Conservation (phyloP, 805 yeast species). For the Kodamaea jinghongensis region DNA sequence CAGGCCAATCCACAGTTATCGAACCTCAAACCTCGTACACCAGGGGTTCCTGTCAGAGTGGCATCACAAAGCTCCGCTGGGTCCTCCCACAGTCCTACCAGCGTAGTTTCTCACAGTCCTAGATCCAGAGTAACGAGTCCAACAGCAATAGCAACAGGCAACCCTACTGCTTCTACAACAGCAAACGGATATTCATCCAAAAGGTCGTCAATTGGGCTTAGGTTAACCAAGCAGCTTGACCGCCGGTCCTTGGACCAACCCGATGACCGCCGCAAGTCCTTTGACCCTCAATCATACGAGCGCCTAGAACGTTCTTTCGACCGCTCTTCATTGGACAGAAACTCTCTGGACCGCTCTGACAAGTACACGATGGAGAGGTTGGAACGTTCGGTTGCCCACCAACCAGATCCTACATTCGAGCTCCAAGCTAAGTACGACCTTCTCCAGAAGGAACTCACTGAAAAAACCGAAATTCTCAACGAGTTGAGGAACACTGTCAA, state of each 20-base stretch:
- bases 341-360: no score
- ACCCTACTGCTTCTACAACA: no score
- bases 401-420: conserved; percentile 8
- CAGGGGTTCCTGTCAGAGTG: not conserved
- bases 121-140: no score
- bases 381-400: no score
- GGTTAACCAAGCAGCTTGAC: not conserved
- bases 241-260: no score
- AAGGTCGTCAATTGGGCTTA: conserved; percentile 1
- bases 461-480: conserved; percentile 43
- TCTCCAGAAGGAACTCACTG: conserved; percentile 30
- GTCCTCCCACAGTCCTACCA: not conserved
- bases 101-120: not conserved
- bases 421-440: conserved; percentile 22
- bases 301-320: no score
- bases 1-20: conserved; percentile 32
- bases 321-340: no score
- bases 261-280: no score
- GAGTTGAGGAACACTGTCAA: conserved; percentile 49
- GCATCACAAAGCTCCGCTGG: not conserved
- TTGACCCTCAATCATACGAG: no score
- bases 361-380: no score
- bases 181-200: no score
- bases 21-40: not conserved
- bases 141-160: no score